Percentiles rank a stretch among this genome's conserved stretches.
phyloP scores from a whole-genome alignment of 805 yeast genomes.

The Yarrowia keelungensis region DNA sequence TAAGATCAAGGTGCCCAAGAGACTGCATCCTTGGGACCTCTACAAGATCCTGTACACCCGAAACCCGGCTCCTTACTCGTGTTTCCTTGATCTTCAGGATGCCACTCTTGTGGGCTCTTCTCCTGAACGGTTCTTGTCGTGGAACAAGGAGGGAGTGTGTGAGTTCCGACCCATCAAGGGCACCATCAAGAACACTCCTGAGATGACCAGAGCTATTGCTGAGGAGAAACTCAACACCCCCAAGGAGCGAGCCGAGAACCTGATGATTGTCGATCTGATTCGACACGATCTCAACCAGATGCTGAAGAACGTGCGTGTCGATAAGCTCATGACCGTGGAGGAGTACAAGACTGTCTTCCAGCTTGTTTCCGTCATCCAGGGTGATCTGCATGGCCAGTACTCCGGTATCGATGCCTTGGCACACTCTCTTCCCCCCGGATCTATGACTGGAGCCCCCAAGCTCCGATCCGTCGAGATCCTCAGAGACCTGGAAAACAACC shows the following conservation, averaged over 20 bases:
- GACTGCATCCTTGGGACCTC: constrained; percentile 73
- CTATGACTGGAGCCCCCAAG: constrained; percentile 99
- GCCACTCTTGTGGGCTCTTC: constrained; percentile 79
- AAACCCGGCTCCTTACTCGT: constrained; percentile 94
- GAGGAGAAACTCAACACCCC: constrained; percentile 72
- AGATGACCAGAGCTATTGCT: constrained; percentile 65
- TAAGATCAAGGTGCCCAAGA: constrained; percentile 58
- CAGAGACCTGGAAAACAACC: constrained; percentile 60
- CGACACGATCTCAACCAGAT: constrained; percentile 86
- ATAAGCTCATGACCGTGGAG: constrained; percentile 87
- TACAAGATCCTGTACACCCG: constrained; percentile 71
- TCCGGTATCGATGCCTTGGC: constrained; percentile 81
- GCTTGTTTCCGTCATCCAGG: constrained; percentile 86
- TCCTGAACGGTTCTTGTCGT: constrained; percentile 89
- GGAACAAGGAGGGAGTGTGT: constrained; percentile 63
- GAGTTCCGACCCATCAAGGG: constrained; percentile 97
- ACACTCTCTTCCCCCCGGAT: constrained; percentile 92
- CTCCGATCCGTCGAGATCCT: constrained; percentile 86
- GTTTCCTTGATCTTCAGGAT: constrained; percentile 67
- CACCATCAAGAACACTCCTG: constrained; percentile 74
- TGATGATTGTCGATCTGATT: constrained; percentile 95
- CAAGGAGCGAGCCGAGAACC: constrained; percentile 92
- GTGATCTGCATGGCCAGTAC: constrained; percentile 56
- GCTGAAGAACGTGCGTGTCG: constrained; percentile 68
- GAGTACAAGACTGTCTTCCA: constrained; percentile 92